Evolutionary conservation across 768 basidiomycete species (phyloP).

Genomic region (Leucocoprinus leucothites): DNA sequence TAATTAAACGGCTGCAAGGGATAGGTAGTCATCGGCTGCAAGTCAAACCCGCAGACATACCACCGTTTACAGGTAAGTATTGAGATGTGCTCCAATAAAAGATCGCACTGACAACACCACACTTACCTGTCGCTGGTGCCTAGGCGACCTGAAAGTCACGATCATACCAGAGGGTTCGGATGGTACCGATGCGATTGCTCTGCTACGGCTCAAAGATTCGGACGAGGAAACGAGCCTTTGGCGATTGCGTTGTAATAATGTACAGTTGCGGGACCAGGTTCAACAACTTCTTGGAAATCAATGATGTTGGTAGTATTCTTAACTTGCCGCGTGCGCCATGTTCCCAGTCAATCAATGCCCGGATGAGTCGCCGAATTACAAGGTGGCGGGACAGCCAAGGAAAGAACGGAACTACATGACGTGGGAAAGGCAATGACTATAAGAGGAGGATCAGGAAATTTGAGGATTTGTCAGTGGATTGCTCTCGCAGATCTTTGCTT

Average conservation of each 20-base stretch:
- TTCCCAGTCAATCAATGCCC: too few relatives aligned
- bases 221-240: constrained; percentile 74
- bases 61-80: constrained; percentile 58
- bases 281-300: constrained; percentile 33
- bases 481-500: not conserved
- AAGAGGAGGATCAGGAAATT: constrained; percentile 9
- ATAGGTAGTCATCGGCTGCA: constrained; percentile 38
- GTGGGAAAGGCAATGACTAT: constrained; percentile 16
- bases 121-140: too few relatives aligned
- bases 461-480: constrained; percentile 6
- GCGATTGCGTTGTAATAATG: constrained; percentile 57
- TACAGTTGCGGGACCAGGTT: constrained; percentile 37
- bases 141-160: constrained; percentile 68
- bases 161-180: constrained; percentile 27
- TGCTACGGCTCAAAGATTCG: constrained; percentile 54
- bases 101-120: constrained; percentile 11
- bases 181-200: constrained; percentile 25
- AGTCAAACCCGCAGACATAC: constrained; percentile 50
- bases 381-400: not conserved
- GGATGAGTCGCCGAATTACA: not conserved
- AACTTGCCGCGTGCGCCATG: too few relatives aligned
- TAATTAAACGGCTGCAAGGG: constrained; percentile 52
- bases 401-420: constrained; percentile 5
- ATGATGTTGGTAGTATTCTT: not conserved
- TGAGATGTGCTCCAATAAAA: not conserved